phyloP scores from a whole-genome alignment of 495 filamentous ascomycete species.

The Bryoglossum gracile region DNA sequence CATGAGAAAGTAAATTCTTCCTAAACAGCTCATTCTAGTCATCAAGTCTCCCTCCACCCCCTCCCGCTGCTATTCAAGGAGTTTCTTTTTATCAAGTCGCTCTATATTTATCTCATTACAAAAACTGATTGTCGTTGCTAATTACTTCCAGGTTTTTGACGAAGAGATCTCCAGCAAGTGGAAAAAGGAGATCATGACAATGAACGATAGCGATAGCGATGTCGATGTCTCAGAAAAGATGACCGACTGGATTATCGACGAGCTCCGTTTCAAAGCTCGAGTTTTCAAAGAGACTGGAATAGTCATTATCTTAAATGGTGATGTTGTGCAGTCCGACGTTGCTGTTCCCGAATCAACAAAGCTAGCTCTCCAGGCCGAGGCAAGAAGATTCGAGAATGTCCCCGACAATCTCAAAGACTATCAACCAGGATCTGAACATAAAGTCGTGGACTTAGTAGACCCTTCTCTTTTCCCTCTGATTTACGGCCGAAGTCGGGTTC shows the following conservation, averaged over 20 bases:
- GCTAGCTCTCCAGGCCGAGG: slow-evolving; percentile 28
- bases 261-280: slow-evolving; percentile 26
- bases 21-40: neutral
- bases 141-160: slow-evolving; percentile 39
- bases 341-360: slow-evolving; percentile 24
- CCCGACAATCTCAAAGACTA: slow-evolving; percentile 17
- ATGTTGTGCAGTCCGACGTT: slow-evolving; percentile 29
- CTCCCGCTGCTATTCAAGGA: neutral
- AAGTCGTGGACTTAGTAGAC: slow-evolving; percentile 32
- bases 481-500: slow-evolving; percentile 28
- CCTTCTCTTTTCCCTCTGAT: slow-evolving; percentile 38
- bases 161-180: slow-evolving; percentile 32
- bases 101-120: neutral
- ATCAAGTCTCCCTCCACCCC: neutral
- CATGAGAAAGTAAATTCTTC: slow-evolving; percentile 11
- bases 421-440: slow-evolving; percentile 21
- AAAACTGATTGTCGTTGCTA: neutral
- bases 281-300: slow-evolving; percentile 11
- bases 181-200: slow-evolving; percentile 29
- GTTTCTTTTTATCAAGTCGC: neutral
- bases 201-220: slow-evolving; percentile 22
- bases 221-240: slow-evolving; percentile 27
- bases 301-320: slow-evolving; percentile 11
- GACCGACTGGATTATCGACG: slow-evolving; percentile 16
- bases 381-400: slow-evolving; percentile 20